These are phyloP conservation scores for Chlamydomonas incerta DNA, from an alignment of 139 green algal species.

Conservation along the genomic window DNA sequence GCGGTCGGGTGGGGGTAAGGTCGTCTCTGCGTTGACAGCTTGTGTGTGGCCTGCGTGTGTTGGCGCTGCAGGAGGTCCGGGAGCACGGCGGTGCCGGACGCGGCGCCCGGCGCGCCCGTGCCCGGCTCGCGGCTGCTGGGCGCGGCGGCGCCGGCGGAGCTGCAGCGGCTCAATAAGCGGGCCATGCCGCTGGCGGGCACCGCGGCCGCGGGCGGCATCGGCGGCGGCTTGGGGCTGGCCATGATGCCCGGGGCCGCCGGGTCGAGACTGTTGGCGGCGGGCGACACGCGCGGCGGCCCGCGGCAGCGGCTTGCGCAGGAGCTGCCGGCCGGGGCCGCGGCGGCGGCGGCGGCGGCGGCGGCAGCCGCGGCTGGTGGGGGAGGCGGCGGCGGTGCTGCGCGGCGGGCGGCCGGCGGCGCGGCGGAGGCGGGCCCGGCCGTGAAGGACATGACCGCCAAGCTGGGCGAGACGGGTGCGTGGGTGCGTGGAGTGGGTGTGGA, in stretches of 20 bases:
- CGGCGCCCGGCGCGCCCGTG: background rate
- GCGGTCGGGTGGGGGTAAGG: no score
- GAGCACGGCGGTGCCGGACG: no score
- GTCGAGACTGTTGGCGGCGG: background rate
- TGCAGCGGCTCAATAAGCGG: background rate
- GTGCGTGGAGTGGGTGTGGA: background rate
- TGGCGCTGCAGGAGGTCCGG: no score
- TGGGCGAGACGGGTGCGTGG: constrained; percentile 21
- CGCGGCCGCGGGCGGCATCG: background rate
- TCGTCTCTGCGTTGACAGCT: no score
- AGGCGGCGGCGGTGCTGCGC: background rate
- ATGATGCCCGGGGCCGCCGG: background rate
- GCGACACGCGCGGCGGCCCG: background rate
- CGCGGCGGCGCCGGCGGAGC: background rate
- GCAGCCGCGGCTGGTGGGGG: background rate
- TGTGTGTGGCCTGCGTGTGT: no score
- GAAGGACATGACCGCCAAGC: constrained; percentile 30
- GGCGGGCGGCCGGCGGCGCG: no score
- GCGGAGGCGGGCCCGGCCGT: background rate
- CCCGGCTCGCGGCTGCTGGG: constrained; percentile 14
- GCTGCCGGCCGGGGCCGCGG: background rate
- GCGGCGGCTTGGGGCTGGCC: background rate
- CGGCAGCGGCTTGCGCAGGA: background rate
- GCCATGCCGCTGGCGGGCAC: background rate
- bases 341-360: background rate